A percentile compares a stretch with the other conserved stretches of the same genome.
phyloP scores from a whole-genome alignment of 2,329 filamentous ascomycete genomes.

The Pestalotiopsis sp. region DNA sequence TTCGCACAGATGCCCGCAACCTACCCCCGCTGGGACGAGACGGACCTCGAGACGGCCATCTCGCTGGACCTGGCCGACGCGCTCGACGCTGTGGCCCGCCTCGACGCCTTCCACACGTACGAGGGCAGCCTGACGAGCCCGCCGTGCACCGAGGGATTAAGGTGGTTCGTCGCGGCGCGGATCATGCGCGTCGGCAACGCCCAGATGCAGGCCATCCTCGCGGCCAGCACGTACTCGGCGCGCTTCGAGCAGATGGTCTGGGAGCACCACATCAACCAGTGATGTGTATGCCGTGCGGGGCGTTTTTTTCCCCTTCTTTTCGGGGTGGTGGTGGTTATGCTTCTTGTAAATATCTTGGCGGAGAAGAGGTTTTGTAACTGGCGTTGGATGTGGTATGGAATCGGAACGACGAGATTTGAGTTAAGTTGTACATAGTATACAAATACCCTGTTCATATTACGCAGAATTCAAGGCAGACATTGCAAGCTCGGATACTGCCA shows the following conservation, averaged over 20 bases:
- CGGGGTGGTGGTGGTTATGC: too few relatives aligned
- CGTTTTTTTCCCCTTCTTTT: too few relatives aligned
- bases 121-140: conserved; percentile 48
- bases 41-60: conserved; percentile 15
- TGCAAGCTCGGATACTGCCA: too few relatives aligned
- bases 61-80: conserved; percentile 34
- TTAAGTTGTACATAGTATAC: too few relatives aligned
- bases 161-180: conserved; percentile 38
- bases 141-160: conserved; percentile 47
- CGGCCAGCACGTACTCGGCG: conserved; percentile 46
- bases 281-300: background rate
- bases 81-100: conserved; percentile 38
- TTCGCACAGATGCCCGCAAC: conserved; percentile 33
- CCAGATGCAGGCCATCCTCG: conserved; percentile 50
- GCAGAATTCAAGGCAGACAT: too few relatives aligned
- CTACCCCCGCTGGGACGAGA: conserved; percentile 8
- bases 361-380: too few relatives aligned
- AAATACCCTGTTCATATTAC: too few relatives aligned
- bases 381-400: too few relatives aligned
- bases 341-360: too few relatives aligned
- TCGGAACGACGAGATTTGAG: too few relatives aligned
- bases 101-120: conserved; percentile 52
- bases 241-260: conserved; percentile 48
- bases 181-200: conserved; percentile 42
- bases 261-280: conserved; percentile 45